Evolutionary conservation across 192 early-diverging fungal genomes (phyloP).

Genomic region (Phycomyces blakesleeanus): DNA sequence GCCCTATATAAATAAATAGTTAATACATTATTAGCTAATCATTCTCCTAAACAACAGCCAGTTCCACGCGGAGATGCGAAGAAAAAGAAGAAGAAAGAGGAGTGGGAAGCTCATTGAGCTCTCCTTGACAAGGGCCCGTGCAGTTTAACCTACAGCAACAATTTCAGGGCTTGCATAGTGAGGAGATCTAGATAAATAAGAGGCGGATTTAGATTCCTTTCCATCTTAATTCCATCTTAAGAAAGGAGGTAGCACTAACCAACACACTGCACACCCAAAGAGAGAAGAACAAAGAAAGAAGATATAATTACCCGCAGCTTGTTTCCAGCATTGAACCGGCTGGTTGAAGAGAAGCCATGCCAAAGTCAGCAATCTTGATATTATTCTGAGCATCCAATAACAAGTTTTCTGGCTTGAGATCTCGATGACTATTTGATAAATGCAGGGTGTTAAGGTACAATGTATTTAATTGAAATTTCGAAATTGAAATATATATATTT

Average conservation of each 20-base stretch:
- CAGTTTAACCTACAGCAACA: conserved; percentile 48
- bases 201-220: background rate
- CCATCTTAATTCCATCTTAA: no score
- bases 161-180: conserved; percentile 76
- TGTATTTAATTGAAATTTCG: no score
- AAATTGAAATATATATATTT: conserved; percentile 3
- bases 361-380: conserved; percentile 96
- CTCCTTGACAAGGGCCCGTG: conserved; percentile 2
- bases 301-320: conserved; percentile 54
- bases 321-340: conserved; percentile 59
- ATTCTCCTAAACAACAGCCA: background rate
- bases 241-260: no score
- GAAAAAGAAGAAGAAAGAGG: background rate
- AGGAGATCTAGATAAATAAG: conserved; percentile 47
- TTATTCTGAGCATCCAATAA: conserved; percentile 47
- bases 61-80: background rate
- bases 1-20: conserved; percentile 36
- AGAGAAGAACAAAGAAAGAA: conserved; percentile 22
- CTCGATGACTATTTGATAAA: conserved; percentile 65
- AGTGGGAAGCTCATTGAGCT: background rate
- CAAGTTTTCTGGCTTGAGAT: conserved; percentile 87
- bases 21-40: background rate
- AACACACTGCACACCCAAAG: no score
- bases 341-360: conserved; percentile 62
- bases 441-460: background rate